These are phyloP conservation scores for Oryza punctata DNA, from an alignment of 176 grass and related monocot genomes.

Conservation along the genomic window DNA sequence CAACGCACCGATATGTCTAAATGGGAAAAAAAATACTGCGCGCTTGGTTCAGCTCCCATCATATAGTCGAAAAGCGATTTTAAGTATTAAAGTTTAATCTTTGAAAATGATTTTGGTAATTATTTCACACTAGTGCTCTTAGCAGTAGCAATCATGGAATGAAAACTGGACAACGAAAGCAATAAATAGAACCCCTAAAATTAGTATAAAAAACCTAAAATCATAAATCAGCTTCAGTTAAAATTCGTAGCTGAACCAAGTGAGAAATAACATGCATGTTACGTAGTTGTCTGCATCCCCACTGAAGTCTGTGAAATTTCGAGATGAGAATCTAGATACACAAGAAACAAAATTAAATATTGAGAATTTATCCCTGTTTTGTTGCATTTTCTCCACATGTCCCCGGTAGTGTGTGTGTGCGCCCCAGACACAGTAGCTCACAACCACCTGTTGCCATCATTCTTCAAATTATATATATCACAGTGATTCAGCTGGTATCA, in stretches of 20 bases:
- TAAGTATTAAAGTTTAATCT: neutral
- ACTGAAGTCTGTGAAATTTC: neutral
- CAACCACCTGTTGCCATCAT: slow-evolving; percentile 37
- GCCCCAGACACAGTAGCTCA: neutral
- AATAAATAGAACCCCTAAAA: neutral
- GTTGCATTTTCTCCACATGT: neutral
- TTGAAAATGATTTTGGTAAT: too few relatives aligned
- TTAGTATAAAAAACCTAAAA: neutral
- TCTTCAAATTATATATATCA: slow-evolving; percentile 43
- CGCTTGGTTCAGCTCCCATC: neutral
- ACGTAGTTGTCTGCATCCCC: neutral
- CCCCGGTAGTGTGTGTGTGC: neutral
- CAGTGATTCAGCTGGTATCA: slow-evolving; percentile 46
- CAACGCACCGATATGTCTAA: neutral
- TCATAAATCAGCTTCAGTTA: neutral
- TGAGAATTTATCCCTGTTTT: too few relatives aligned
- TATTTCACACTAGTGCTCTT: too few relatives aligned
- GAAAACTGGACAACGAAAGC: neutral
- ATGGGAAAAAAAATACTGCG: neutral
- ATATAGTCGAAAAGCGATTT: neutral
- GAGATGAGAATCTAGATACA: neutral
- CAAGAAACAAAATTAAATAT: slow-evolving; percentile 2
- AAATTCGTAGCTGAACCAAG: neutral
- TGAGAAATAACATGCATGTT: neutral
- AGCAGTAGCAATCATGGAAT: neutral